Base-by-base conservation (phyloP, 768 basidiomycete species). In the Mycena venus region DNA sequence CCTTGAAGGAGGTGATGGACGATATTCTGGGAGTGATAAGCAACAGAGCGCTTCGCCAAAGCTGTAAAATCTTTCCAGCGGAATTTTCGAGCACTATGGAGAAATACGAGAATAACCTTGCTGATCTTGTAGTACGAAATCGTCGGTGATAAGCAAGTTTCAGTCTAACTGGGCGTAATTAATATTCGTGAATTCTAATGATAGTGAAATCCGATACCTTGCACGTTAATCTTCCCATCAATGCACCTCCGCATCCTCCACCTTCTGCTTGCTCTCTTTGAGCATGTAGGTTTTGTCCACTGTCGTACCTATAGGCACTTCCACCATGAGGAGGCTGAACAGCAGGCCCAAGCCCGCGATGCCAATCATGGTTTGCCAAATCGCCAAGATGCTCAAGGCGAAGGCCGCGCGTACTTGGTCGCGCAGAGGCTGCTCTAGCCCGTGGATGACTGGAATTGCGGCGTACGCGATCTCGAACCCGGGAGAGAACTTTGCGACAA, bases 281-380 rank as follows among this genome's bases (percentile, higher is more conserved):
- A 83, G 40, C 0, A 79, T 80, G 72, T 79, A 86, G 14, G 79
- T 75, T 67, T 83, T 77, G 68, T 85, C 83, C 6, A 78, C 78
- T 17, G 68, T 60, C 29, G 70, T 79, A 21, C 80, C 78, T 78
- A 86, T 73, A 17, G 80, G 80, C 42, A 84, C 56, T 29, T 81
- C 81, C 58, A 75, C 71, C 83, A 87, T 83, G 10, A 84, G 27
- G 2, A 85, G 69, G 17, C 80, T 75, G 15, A 75, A 72, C 11
- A 87, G 34, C 9, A 87, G 49, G 3, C 87, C 88, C 19, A 83
- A 27, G 15, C 78, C 85, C 23, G 77, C 71, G 21, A 90, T 79
- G 2, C 83, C 88, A 11, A 83, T 72, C 82, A 88, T 80, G 8
- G 84, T 82, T 32, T 81, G 75, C 89, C 89, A 90, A 19, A 89